Evolutionary conservation across 306 rosid species (phyloP), one percentile per base, ranked within the genome.

Genomic region (Cercis canadensis): DNA sequence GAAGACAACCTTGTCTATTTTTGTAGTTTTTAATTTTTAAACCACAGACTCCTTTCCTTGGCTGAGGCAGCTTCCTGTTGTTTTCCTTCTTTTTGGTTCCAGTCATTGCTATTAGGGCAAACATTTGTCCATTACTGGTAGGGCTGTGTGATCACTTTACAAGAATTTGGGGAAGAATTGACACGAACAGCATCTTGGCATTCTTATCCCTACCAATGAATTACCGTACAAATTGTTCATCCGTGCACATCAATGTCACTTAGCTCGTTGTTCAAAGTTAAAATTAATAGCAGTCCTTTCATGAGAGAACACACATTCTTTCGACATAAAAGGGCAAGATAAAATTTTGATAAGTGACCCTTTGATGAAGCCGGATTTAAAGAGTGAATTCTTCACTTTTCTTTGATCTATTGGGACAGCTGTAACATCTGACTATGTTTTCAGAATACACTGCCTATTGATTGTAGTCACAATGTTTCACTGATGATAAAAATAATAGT

Each of bases 11-110:
- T 72, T 54, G 66, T 46, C 72, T 61, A 55, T 61, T 54, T 10
- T 39, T 37, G 54, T 68, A 34, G 21, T 61, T 72, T 66, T 56
- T 53, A 33, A 14, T 6, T 33, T 68, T 67, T 72, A 57, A 74
- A 17, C 84, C 85, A 80, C 86, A 67, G 16, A 66, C 52, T 74
- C 53, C 58, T 44, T 62, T 59, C 15, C 77, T 80, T 70, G 74
- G 82, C 75, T 56, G 79, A 72, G 79, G 73, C 60, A 61, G 73
- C 74, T 78, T 78, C 81, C 31, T 41, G 81, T 76, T 68, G 44
- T 59, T 80, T 79, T 73, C 82, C 63, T 65, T 69, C 74, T 45
- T 49, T 33, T 54, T 19, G 49, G 65, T 65, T 72, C 66, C 50
- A 61, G 52, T 65, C 68, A 34, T 46, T 29, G 58, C 46, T 19